Percentiles rank a stretch among this genome's conserved stretches.
These are phyloP conservation scores for Aquanectria penicillioides DNA, from an alignment of 2,329 filamentous ascomycete genomes.

Conservation along the genomic window DNA sequence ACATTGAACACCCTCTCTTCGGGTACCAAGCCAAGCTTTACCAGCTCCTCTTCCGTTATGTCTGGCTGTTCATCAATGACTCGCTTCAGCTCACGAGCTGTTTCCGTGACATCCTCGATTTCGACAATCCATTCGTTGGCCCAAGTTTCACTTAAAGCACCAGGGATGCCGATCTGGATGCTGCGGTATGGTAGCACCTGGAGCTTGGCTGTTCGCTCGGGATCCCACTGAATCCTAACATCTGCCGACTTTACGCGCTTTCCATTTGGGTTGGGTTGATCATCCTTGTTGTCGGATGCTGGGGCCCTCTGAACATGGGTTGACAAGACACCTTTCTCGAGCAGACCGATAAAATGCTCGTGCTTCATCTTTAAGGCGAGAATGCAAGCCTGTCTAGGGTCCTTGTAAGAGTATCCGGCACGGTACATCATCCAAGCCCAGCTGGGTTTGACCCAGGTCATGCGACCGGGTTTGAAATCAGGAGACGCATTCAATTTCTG, in stretches of 20 bases:
- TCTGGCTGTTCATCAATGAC: constrained; percentile 53
- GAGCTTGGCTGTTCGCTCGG: constrained; percentile 61
- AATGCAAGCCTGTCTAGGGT: constrained; percentile 62
- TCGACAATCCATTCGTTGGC: constrained; percentile 60
- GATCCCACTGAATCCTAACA: constrained; percentile 73
- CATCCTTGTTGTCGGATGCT: neutral
- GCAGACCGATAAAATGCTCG: constrained; percentile 58
- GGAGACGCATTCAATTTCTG: constrained; percentile 64
- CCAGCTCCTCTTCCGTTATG: constrained; percentile 48
- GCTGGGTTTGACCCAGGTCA: constrained; percentile 74
- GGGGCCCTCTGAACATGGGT: constrained; percentile 31
- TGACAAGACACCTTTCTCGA: constrained; percentile 51
- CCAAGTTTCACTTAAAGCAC: constrained; percentile 56
- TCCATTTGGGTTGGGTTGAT: neutral
- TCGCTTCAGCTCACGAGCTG: constrained; percentile 58
- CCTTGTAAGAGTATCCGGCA: constrained; percentile 68
- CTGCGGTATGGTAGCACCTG: constrained; percentile 60
- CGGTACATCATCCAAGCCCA: constrained; percentile 75
- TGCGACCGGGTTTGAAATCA: constrained; percentile 62
- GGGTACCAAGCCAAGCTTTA: constrained; percentile 53
- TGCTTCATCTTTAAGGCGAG: constrained; percentile 66
- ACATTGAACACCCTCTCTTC: constrained; percentile 56
- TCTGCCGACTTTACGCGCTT: constrained; percentile 43
- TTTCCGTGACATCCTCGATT: constrained; percentile 68
- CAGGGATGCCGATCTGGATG: constrained; percentile 70